phyloP scores from a whole-genome alignment of 2,329 filamentous ascomycete species.

The Geosmithia putterillii region DNA sequence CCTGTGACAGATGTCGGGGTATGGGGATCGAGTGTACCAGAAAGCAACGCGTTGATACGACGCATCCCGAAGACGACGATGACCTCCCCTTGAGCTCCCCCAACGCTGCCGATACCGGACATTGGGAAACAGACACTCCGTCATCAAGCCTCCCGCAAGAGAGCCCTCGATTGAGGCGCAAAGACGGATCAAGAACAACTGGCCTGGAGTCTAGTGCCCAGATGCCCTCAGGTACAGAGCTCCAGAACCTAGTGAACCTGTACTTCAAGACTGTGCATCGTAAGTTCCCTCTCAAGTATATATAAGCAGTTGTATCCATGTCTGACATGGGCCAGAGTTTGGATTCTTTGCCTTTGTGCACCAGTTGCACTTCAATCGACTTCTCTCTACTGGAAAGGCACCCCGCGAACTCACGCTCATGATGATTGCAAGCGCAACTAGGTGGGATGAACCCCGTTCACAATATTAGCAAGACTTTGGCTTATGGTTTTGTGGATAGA shows the following conservation, averaged over 20 bases:
- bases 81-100: too few species aligned
- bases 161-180: too few species aligned
- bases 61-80: too few species aligned
- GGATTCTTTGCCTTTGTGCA: slow-evolving; percentile 1
- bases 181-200: too few species aligned
- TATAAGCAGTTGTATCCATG: neutral
- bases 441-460: neutral
- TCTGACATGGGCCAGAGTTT: neutral
- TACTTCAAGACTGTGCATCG: neutral
- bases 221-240: too few species aligned
- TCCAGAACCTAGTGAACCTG: neutral
- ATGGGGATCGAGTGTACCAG: neutral
- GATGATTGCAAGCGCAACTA: neutral
- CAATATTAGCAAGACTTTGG: too few species aligned
- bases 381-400: neutral
- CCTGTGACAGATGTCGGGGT: slow-evolving; percentile 3
- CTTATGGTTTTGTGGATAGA: too few species aligned
- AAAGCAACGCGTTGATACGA: neutral
- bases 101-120: too few species aligned
- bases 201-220: too few species aligned
- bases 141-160: too few species aligned
- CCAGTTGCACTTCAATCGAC: slow-evolving; percentile 1
- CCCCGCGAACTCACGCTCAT: neutral
- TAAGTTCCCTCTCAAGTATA: neutral
- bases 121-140: too few species aligned